These are phyloP conservation scores for Karstenula rhodostoma DNA, from an alignment of 2,329 filamentous ascomycete genomes.

Conservation along the genomic window DNA sequence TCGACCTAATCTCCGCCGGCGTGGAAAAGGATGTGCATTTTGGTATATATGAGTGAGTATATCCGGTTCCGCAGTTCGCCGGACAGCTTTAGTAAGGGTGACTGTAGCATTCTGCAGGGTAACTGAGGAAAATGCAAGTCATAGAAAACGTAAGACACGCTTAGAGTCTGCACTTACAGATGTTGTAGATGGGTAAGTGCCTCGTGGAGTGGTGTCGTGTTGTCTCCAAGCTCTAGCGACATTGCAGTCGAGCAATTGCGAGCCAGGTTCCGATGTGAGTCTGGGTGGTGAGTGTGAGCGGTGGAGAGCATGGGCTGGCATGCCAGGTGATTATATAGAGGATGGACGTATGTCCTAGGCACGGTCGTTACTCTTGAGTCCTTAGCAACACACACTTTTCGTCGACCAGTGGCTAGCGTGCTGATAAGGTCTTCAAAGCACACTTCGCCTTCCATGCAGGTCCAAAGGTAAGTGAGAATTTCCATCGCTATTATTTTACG, in stretches of 20 bases:
- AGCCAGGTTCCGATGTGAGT: neutral
- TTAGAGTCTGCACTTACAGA: no score
- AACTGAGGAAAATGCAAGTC: no score
- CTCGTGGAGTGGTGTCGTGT: neutral
- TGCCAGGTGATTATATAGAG: no score
- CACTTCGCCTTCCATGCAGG: no score
- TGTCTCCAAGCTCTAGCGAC: neutral
- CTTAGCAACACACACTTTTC: no score
- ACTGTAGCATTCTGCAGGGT: neutral
- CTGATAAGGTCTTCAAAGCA: neutral
- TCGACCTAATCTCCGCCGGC: neutral
- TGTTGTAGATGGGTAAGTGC: no score
- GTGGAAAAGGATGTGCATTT: neutral
- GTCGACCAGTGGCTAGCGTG: no score
- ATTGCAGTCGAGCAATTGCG: neutral
- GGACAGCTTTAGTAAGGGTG: neutral
- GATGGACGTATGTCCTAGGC: no score
- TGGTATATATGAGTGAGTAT: neutral
- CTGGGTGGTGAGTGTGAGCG: neutral
- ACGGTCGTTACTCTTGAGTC: no score
- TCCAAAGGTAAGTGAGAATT: neutral
- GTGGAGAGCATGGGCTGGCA: neutral
- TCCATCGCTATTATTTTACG: neutral
- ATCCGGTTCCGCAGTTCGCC: neutral
- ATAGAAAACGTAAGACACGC: no score